Conservation (phyloP, 2,329 filamentous ascomycete species). For the Chaetothyriales sp. region DNA sequence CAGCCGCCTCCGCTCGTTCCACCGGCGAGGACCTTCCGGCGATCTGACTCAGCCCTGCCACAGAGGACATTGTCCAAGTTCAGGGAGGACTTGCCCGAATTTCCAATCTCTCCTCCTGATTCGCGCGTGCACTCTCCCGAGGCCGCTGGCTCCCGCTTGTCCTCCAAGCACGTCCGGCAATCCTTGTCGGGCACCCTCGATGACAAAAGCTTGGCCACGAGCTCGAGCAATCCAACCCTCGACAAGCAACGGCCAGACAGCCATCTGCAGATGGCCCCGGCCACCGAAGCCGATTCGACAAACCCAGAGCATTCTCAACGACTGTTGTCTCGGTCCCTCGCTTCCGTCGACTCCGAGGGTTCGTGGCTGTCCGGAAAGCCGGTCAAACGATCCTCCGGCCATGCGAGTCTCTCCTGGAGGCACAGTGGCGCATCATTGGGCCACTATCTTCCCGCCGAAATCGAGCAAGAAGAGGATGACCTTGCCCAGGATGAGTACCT, state of each 20-base stretch:
- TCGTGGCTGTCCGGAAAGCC: constrained; percentile 83
- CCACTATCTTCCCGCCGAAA: constrained; percentile 20
- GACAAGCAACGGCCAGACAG: constrained; percentile 4
- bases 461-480: constrained; percentile 40
- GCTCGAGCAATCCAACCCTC: constrained; percentile 18
- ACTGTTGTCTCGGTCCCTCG: constrained; percentile 65
- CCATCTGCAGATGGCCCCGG: constrained; percentile 2
- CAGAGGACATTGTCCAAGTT: constrained; percentile 82
- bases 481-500: constrained; percentile 64
- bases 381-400: constrained; percentile 34
- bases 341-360: constrained; percentile 86
- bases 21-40: constrained; percentile 27
- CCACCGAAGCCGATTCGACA: constrained; percentile 8
- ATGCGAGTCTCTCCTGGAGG: constrained; percentile 31
- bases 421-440: constrained; percentile 31
- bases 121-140: constrained; percentile 71
- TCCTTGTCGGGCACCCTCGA: constrained; percentile 16
- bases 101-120: constrained; percentile 71
- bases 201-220: constrained; percentile 17
- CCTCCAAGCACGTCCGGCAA: constrained; percentile 3
- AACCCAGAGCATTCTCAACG: constrained; percentile 3
- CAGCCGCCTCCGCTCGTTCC: constrained; percentile 28
- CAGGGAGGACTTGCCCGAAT: constrained; percentile 78
- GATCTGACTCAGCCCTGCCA: constrained; percentile 41
- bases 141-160: constrained; percentile 21